phyloP scores from a whole-genome alignment of 192 early-diverging fungal species.

The Rhizoclosmatium globosum region DNA sequence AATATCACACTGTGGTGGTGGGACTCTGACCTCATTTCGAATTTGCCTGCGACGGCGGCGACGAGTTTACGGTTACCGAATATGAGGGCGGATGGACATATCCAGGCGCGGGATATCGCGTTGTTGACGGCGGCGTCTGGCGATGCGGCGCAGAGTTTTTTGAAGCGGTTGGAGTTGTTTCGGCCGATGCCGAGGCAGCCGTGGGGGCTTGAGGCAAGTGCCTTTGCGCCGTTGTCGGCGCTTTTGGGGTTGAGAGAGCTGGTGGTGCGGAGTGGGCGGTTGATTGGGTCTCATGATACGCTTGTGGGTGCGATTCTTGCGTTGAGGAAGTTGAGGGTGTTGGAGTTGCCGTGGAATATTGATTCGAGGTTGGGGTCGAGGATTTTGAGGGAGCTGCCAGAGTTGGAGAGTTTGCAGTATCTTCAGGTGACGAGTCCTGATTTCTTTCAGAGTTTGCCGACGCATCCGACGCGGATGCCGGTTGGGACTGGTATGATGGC shows the following conservation, averaged over 20 bases:
- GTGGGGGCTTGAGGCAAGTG: constrained; percentile 44
- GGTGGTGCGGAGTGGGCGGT: constrained; percentile 39
- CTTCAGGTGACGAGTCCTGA: constrained; percentile 43
- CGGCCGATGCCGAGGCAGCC: constrained; percentile 45
- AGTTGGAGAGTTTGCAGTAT: constrained; percentile 36
- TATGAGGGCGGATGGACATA: constrained; percentile 40
- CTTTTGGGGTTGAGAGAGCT: constrained; percentile 33
- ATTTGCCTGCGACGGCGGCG: constrained; percentile 11
- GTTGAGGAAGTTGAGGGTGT: constrained; percentile 15
- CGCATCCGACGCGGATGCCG: constrained; percentile 20
- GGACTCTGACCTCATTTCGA: constrained; percentile 41
- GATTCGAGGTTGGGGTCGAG: constrained; percentile 22
- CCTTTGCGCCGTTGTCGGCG: constrained; percentile 28
- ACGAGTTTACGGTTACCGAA: constrained; percentile 40
- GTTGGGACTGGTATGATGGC: background rate
- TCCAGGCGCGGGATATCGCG: constrained; percentile 31
- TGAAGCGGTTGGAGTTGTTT: constrained; percentile 44
- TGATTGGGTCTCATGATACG: constrained; percentile 37
- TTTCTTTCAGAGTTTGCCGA: constrained; percentile 43
- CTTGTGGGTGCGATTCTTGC: constrained; percentile 4
- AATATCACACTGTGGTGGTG: constrained; percentile 45
- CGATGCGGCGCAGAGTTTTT: background rate
- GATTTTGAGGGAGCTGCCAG: background rate
- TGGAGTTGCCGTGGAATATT: constrained; percentile 39
- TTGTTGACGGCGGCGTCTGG: constrained; percentile 13